phyloP scores from a whole-genome alignment of 1,284 basidiomycete species.

The Sanguinoderma infundibulare region DNA sequence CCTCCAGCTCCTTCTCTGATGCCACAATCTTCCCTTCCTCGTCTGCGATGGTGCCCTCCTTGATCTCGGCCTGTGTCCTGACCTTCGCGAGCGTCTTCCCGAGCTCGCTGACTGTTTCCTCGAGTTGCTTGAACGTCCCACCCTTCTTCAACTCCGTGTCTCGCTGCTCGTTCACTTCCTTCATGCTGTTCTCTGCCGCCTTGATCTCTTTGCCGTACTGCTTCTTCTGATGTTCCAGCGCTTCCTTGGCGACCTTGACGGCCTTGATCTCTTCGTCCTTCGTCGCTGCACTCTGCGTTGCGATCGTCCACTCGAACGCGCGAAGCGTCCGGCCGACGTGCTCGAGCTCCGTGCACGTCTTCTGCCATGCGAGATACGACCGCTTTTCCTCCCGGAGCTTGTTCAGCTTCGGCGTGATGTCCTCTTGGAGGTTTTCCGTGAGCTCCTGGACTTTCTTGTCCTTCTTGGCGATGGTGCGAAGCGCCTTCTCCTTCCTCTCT shows the following conservation, averaged over 20 bases:
- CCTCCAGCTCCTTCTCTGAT: constrained; percentile 61
- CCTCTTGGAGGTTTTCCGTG: constrained; percentile 79
- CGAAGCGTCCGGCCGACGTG: constrained; percentile 84
- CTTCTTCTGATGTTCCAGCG: constrained; percentile 51
- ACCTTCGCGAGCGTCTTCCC: constrained; percentile 90
- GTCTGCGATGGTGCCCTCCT: constrained; percentile 77
- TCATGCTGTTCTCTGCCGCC: constrained; percentile 56
- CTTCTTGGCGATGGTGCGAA: constrained; percentile 97
- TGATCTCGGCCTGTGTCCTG: constrained; percentile 88
- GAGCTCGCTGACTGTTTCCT: constrained; percentile 79
- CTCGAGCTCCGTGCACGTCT: constrained; percentile 88
- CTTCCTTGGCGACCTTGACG: constrained; percentile 48
- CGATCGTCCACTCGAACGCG: constrained; percentile 89
- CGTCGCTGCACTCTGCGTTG: constrained; percentile 47
- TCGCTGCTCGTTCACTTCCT: constrained; percentile 70
- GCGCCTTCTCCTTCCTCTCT: constrained; percentile 96
- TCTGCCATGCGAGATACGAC: constrained; percentile 91
- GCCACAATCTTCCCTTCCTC: constrained; percentile 71
- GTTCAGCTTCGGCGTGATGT: constrained; percentile 95
- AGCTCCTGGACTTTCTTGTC: constrained; percentile 97
- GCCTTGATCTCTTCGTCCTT: constrained; percentile 62
- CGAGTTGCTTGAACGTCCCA: constrained; percentile 76
- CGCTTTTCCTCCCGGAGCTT: constrained; percentile 92
- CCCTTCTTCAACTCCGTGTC: constrained; percentile 72
- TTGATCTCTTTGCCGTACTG: constrained; percentile 51